Base-by-base conservation (phyloP, 805 yeast species). In the Saturnispora zaruensis region DNA sequence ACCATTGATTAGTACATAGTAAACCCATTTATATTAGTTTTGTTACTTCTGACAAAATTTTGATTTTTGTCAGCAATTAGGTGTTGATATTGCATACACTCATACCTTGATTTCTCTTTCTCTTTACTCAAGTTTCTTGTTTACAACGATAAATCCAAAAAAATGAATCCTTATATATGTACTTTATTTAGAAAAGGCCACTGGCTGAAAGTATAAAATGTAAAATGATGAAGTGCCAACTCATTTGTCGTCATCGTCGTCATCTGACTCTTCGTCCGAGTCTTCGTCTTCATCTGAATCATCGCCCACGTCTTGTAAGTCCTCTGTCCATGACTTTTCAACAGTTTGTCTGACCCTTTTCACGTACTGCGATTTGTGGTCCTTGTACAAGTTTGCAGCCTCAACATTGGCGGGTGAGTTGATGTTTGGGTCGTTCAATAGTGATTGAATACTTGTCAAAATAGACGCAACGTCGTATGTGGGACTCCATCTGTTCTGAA, bases 401-500 rank as follows among this genome's bases (percentile, higher is more conserved):
- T 93, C 99, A 6, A 87, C 98, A 60, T 93, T 93, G 1, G 99
- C 99, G 1, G 99, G 99, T 23, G 96, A 86, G 47, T 90, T 82
- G 44, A 90, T 95, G 65, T 93, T 93, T 16, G 99, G 99, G 65
- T 93, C 99, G 67, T 93, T 93, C 58, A 93, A 73, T 55, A 93
- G 75, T 50, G 90, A 82, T 66, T 93, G 99, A 51, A 93, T 82
- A 25, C 96, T 87, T 1, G 99, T 93, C 58, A 93, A 74, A 50
- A 93, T 91, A 11, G 96, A 88, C 9, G 96, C 89, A 36, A 93
- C 99, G 63, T 93, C 99, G 64, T 91, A 93, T 0, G 99, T 93
- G 11, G 99, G 99, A 24, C 96, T 85, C 99, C 99, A 93, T 64
- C 98, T 76, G 70, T 91, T 93, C 65, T 93, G 99, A 57, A 93